Evolutionary conservation across 2,329 filamentous ascomycete genomes (phyloP).

Genomic region (Diaporthe longicolla): DNA sequence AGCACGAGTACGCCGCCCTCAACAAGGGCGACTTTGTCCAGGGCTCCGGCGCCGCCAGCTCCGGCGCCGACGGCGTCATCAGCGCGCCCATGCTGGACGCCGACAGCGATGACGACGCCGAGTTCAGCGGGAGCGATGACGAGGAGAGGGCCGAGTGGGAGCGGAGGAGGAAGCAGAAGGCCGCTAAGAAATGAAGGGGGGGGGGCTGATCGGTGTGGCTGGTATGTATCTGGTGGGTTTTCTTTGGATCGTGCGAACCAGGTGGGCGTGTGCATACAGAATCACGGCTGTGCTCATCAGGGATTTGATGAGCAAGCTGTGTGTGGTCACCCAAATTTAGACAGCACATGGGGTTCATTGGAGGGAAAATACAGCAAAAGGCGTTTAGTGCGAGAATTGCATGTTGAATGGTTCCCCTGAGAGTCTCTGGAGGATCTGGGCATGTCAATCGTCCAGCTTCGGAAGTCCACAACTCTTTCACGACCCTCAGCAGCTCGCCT

Average conservation of each 20-base stretch:
- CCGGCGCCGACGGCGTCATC: constrained; percentile 43
- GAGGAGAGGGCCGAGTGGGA: constrained; percentile 75
- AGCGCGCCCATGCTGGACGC: constrained; percentile 50
- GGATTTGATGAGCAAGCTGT: constrained; percentile 4
- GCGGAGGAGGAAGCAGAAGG: constrained; percentile 61
- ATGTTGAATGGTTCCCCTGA: neutral
- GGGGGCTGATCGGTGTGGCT: constrained; percentile 42
- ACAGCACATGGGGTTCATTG: constrained; percentile 29
- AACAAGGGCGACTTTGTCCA: constrained; percentile 72
- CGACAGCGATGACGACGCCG: constrained; percentile 67
- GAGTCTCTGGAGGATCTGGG: neutral
- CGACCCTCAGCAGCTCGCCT: neutral
- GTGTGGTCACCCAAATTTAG: constrained; percentile 36
- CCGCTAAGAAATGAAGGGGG: constrained; percentile 48
- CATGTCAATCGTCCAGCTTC: neutral
- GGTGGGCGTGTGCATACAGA: constrained; percentile 1
- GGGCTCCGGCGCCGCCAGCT: constrained; percentile 44
- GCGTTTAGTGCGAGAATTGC: constrained; percentile 30
- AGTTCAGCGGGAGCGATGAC: constrained; percentile 75
- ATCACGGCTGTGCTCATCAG: neutral
- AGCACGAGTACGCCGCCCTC: constrained; percentile 76
- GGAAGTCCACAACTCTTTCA: neutral
- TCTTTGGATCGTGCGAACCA: neutral
- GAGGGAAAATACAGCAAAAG: constrained; percentile 15
- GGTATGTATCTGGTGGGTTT: neutral